Conservation (phyloP, 148 eudicot species). For the Rhododendron simsii region DNA sequence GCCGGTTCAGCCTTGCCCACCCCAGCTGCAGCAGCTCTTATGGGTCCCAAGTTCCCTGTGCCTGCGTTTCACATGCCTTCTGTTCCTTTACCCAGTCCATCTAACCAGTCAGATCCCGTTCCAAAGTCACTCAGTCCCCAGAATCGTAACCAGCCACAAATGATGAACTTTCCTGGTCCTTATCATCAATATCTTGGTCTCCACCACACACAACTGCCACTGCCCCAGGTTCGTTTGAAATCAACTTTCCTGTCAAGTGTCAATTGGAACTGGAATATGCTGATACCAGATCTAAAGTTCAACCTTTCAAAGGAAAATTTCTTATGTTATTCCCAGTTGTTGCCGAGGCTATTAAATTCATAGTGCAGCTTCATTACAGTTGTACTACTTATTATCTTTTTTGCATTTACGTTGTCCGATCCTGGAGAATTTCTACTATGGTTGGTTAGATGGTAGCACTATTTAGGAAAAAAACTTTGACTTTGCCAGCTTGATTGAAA, state of each 20-base stretch:
- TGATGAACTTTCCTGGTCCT: slow-evolving; percentile 39
- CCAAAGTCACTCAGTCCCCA: slow-evolving; percentile 18
- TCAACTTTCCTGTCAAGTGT: neutral
- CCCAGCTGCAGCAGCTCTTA: slow-evolving; percentile 40
- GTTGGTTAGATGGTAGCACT: neutral
- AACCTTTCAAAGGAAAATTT: neutral
- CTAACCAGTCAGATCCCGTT: slow-evolving; percentile 25
- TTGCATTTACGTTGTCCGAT: neutral
- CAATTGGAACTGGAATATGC: slow-evolving; percentile 3
- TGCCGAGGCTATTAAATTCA: neutral
- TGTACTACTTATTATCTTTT: neutral
- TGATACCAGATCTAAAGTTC: neutral
- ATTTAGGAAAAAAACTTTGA: neutral
- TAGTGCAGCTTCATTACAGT: neutral
- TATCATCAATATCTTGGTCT: slow-evolving; percentile 56
- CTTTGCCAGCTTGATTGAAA: neutral
- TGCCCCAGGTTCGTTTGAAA: slow-evolving; percentile 23
- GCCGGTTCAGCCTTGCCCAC: slow-evolving; percentile 38
- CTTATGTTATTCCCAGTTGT: neutral
- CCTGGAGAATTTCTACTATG: neutral
- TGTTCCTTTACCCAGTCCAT: slow-evolving; percentile 28
- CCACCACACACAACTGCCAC: slow-evolving; percentile 43
- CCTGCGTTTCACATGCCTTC: slow-evolving; percentile 36
- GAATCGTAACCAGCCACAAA: slow-evolving; percentile 26
- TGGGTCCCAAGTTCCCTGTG: slow-evolving; percentile 43